Conservation (phyloP, 2,329 filamentous ascomycete genomes). For the Trichophyton simii region DNA sequence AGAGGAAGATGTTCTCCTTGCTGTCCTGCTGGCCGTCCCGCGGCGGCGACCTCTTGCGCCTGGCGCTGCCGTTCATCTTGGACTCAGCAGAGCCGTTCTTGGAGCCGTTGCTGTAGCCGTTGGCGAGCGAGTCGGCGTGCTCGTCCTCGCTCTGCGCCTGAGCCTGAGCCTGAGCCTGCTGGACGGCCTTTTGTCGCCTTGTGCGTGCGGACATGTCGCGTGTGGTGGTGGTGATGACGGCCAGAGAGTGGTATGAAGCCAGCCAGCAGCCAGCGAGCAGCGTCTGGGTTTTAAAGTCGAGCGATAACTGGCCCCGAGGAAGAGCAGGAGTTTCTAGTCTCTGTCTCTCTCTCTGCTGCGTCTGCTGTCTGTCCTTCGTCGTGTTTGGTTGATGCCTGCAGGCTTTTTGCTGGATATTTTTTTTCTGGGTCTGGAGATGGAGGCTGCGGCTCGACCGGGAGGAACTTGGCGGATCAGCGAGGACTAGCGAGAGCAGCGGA, state of each 20-base stretch:
- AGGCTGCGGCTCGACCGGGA: no score
- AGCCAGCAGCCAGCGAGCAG: no score
- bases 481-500: not conserved
- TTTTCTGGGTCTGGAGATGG: no score
- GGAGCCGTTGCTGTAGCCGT: constrained; percentile 5
- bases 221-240: not conserved
- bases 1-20: constrained; percentile 66
- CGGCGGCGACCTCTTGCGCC: constrained; percentile 1
- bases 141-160: constrained; percentile 6
- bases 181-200: constrained; percentile 27
- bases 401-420: no score
- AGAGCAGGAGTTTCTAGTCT: no score
- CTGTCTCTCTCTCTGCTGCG: no score
- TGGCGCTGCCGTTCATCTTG: constrained; percentile 7
- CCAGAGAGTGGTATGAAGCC: no score
- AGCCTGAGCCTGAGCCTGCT: constrained; percentile 1
- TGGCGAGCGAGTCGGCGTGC: constrained; percentile 16
- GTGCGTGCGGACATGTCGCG: constrained; percentile 18
- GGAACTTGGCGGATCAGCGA: no score
- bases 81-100: constrained; percentile 14
- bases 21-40: constrained; percentile 13
- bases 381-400: no score
- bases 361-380: no score
- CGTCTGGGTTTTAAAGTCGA: no score
- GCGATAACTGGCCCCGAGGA: no score